Evolutionary conservation across 805 yeast genomes (phyloP), one percentile per base, ranked within the genome.

Genomic region (Diddensiella caesifluorescens): DNA sequence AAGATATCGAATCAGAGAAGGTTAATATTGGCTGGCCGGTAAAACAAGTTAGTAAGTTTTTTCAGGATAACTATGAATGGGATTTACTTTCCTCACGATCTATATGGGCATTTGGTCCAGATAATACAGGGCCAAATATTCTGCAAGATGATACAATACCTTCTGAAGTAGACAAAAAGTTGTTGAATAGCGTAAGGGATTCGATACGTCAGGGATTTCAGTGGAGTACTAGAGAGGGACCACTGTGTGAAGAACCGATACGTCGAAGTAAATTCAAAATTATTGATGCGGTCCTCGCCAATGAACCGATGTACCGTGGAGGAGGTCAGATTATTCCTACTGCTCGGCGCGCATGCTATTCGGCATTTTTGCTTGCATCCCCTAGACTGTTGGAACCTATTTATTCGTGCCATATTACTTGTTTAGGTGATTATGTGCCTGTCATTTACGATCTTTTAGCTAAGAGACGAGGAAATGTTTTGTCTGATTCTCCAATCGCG

Each of bases 201-300:
- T 67, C 77, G 2, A 71, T 89, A 1, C 63, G 67, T 2, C 81
- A 80, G 50, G 98, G 97, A 0, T 92, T 90, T 63, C 72, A 74
- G 52, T 84, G 95, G 92, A 81, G 83, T 2, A 69, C 75, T 0
- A 69, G 77, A 42, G 95, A 85, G 53, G 98, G 98, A 0, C 98
- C 99, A 0, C 65, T 92, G n/a, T 79, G 94, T 47, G 95, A 83
- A 46, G 96, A 87, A 56, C 80, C 84, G 0, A 69, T 92, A 4
- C 65, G 84, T 40, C 74, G 79, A 41, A 76, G 80, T 4, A 78
- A 75, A 48, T 87, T 92, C 61, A 76, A 77, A 42, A 70, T 92
- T 30, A 68, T 86, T 35, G 85, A 80, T 43, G 74, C 77, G 0
- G 63, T 65, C 0, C 54, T 83, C 2, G 70, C 81, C 4, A 61